Evolutionary conservation across 306 rosid genomes (phyloP).

Genomic region (Prunus fruticosa): DNA sequence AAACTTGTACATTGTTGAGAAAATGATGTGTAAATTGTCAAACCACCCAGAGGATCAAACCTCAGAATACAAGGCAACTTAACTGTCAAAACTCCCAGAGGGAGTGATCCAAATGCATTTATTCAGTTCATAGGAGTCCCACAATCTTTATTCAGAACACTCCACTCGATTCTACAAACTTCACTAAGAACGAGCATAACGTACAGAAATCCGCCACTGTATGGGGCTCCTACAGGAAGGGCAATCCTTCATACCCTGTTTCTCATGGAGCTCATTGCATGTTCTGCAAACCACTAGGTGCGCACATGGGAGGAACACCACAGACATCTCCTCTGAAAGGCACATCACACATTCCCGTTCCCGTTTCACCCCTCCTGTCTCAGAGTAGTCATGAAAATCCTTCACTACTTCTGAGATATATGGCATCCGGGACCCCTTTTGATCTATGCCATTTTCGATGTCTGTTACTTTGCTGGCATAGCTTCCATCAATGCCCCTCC

Average conservation of each 20-base stretch:
- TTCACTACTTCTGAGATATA: conserved; percentile 44
- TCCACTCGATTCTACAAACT: conserved; percentile 28
- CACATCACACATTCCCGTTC: conserved; percentile 98
- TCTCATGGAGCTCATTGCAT: conserved; percentile 94
- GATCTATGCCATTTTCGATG: conserved; percentile 27
- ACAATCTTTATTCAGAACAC: conserved; percentile 56
- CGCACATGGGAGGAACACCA: conserved; percentile 89
- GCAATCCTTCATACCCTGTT: conserved; percentile 92
- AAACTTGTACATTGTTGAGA: not conserved
- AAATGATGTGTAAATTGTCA: conserved; percentile 2
- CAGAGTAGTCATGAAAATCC: conserved; percentile 39
- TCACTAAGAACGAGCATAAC: conserved; percentile 50
- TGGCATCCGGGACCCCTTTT: conserved; percentile 30
- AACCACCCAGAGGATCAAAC: conserved; percentile 24
- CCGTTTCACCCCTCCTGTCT: conserved; percentile 65
- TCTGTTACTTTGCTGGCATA: conserved; percentile 43
- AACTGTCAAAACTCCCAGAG: conserved; percentile 31
- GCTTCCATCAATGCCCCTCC: conserved; percentile 76
- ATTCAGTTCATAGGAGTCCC: conserved; percentile 54
- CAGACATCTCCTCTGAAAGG: conserved; percentile 91
- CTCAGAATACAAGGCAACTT: conserved; percentile 33
- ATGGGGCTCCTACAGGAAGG: conserved; percentile 93
- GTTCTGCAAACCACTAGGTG: conserved; percentile 91
- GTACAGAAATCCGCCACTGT: conserved; percentile 76
- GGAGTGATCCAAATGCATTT: conserved; percentile 45